A percentile compares a stretch with the other conserved stretches of the same genome.
Conservation (phyloP, 129 eudicot genomes). For the Cynara cardunculus region DNA sequence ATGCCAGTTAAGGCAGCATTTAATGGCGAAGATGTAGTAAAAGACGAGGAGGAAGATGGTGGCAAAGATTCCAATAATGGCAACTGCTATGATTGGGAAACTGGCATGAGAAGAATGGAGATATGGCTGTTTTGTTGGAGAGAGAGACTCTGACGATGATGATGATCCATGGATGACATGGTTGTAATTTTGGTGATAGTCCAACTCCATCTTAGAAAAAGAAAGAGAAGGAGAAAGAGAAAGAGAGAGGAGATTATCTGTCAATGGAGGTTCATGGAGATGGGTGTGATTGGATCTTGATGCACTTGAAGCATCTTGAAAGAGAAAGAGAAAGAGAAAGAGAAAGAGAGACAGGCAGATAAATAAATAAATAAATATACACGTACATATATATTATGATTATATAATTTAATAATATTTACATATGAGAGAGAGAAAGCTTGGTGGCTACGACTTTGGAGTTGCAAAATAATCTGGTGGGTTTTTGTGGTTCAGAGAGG, state of each 20-base stretch:
- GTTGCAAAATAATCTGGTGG: not conserved
- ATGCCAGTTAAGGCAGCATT: slow-evolving; percentile 86
- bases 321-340: slow-evolving; percentile 17
- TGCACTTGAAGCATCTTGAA: slow-evolving; percentile 29
- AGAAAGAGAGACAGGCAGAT: not conserved
- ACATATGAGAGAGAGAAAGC: not conserved
- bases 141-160: slow-evolving; percentile 16
- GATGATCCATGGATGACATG: slow-evolving; percentile 17
- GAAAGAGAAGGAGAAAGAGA: not conserved
- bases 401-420: slow-evolving; percentile 2
- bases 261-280: slow-evolving; percentile 14
- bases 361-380: not conserved
- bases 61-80: slow-evolving; percentile 76
- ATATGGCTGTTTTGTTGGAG: slow-evolving; percentile 24
- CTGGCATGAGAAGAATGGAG: slow-evolving; percentile 38
- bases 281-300: slow-evolving; percentile 47
- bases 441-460: not conserved
- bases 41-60: slow-evolving; percentile 67
- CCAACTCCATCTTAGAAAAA: not conserved
- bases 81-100: slow-evolving; percentile 72
- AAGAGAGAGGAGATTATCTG: not conserved
- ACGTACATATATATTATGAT: not conserved
- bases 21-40: slow-evolving; percentile 88
- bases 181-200: slow-evolving; percentile 27
- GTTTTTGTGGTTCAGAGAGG: not conserved